Conservation (phyloP, 2,329 filamentous ascomycete species). For the Neonectria sp. region DNA sequence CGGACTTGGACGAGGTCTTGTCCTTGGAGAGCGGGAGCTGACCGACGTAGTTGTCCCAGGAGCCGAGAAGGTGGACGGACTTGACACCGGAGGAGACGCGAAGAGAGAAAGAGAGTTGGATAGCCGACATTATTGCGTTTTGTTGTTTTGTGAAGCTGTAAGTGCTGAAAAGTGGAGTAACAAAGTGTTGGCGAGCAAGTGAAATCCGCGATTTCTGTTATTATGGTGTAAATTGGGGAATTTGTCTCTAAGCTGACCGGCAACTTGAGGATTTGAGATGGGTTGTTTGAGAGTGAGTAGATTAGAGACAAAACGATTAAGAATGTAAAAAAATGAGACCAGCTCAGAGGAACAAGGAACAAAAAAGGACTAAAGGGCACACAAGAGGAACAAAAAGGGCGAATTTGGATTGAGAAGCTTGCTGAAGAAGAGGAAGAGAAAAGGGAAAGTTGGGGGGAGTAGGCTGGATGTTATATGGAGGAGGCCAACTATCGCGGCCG, state of each 20-base stretch:
- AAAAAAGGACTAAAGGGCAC: slow-evolving; percentile 57
- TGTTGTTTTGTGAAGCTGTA: slow-evolving; percentile 49
- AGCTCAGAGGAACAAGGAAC: slow-evolving; percentile 63
- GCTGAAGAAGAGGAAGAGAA: slow-evolving; percentile 71
- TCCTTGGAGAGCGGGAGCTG: slow-evolving; percentile 97
- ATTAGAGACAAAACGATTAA: slow-evolving; percentile 54
- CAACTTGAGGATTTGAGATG: slow-evolving; percentile 51
- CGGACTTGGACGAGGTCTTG: slow-evolving; percentile 84
- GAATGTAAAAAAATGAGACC: slow-evolving; percentile 64
- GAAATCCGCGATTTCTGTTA: slow-evolving; percentile 67
- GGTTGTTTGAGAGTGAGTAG: slow-evolving; percentile 35
- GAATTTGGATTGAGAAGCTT: slow-evolving; percentile 72
- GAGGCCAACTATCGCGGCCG: slow-evolving; percentile 37
- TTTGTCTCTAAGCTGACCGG: slow-evolving; percentile 59
- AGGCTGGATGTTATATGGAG: slow-evolving; percentile 51
- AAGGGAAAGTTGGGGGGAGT: slow-evolving; percentile 51
- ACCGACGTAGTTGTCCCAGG: slow-evolving; percentile 97
- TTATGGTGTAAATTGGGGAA: slow-evolving; percentile 50
- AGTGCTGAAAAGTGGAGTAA: slow-evolving; percentile 48
- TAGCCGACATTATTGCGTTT: slow-evolving; percentile 78
- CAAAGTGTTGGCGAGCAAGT: slow-evolving; percentile 63
- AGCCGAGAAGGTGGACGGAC: slow-evolving; percentile 96
- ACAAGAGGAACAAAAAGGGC: slow-evolving; percentile 63
- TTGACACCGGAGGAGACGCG: slow-evolving; percentile 97
- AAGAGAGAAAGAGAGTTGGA: slow-evolving; percentile 96